Percentiles rank a stretch among this genome's conserved stretches.
Evolutionary conservation across 2,329 filamentous ascomycete genomes (phyloP).

Genomic region (Penicillium brevicompactum): DNA sequence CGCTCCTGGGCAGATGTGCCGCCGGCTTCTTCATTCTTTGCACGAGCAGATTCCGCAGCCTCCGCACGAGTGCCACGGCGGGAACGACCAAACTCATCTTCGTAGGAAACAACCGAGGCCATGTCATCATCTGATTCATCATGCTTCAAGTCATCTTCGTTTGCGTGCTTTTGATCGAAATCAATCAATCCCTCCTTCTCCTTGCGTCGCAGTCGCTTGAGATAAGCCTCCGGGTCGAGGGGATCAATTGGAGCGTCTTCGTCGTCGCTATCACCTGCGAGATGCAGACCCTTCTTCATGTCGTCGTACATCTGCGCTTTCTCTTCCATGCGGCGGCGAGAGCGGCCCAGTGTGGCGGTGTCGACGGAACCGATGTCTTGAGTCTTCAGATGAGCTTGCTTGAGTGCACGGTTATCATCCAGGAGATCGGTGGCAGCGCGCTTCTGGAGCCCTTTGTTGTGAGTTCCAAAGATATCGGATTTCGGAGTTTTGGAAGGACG

Average conservation of each 20-base stretch:
- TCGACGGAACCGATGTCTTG: constrained; percentile 65
- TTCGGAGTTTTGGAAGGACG: constrained; percentile 57
- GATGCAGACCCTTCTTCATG: constrained; percentile 85
- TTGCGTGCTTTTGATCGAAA: constrained; percentile 95
- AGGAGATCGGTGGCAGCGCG: constrained; percentile 61
- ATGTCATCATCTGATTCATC: constrained; percentile 43
- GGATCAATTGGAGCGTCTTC: constrained; percentile 28
- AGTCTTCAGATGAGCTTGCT: constrained; percentile 63
- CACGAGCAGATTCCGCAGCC: constrained; percentile 64
- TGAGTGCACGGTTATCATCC: constrained; percentile 57
- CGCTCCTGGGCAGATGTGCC: constrained; percentile 21
- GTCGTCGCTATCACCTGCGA: constrained; percentile 49
- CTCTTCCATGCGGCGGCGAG: constrained; percentile 81
- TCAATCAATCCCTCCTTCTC: constrained; percentile 68
- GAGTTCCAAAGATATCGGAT: constrained; percentile 68
- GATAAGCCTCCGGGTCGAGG: constrained; percentile 38
- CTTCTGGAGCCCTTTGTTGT: constrained; percentile 65
- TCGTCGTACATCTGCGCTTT: constrained; percentile 87
- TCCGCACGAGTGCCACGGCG: constrained; percentile 72
- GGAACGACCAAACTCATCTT: constrained; percentile 89
- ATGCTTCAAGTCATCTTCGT: constrained; percentile 53
- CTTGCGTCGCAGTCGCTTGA: constrained; percentile 63
- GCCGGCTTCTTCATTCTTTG: constrained; percentile 37
- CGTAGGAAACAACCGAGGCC: constrained; percentile 76
- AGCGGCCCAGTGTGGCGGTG: constrained; percentile 61